A percentile compares a stretch with the other conserved stretches of the same genome.
Conservation (phyloP, 1,284 basidiomycete species). For the Ceratorhiza oryzae-sativae region DNA sequence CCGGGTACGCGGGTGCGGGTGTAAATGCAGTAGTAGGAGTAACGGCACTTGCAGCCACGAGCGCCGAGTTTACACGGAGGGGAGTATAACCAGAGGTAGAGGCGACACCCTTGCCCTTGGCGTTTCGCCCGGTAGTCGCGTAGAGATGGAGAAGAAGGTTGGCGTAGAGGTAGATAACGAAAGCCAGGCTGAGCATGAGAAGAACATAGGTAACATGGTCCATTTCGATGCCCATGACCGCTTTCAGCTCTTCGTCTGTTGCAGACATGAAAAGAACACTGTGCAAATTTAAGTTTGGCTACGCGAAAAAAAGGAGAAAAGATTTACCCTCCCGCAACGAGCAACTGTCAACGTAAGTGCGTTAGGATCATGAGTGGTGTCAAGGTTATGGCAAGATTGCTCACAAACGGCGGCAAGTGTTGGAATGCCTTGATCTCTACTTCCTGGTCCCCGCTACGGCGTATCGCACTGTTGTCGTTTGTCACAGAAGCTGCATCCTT, state of each 20-base stretch:
- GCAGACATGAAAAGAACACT: slow-evolving; percentile 87
- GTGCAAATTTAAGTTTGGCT: slow-evolving; percentile 43
- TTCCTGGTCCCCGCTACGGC: slow-evolving; percentile 6
- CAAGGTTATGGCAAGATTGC: slow-evolving; percentile 51
- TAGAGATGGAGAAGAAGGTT: slow-evolving; percentile 66
- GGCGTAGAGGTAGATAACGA: slow-evolving; percentile 77
- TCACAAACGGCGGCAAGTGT: slow-evolving; percentile 84
- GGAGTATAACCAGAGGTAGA: slow-evolving; percentile 25
- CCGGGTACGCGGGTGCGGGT: slow-evolving; percentile 33
- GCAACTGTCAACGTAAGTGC: slow-evolving; percentile 57
- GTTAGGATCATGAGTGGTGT: slow-evolving; percentile 24
- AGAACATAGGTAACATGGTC: slow-evolving; percentile 90
- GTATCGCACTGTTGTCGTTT: slow-evolving; percentile 44
- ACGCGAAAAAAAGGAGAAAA: neutral
- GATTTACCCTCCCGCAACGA: slow-evolving; percentile 66
- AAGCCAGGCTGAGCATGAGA: slow-evolving; percentile 83
- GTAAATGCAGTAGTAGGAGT: slow-evolving; percentile 31
- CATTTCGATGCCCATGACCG: slow-evolving; percentile 72
- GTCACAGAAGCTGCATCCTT: slow-evolving; percentile 49
- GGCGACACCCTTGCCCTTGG: slow-evolving; percentile 43
- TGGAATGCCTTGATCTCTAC: slow-evolving; percentile 67
- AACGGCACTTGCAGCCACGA: slow-evolving; percentile 1
- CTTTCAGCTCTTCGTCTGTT: slow-evolving; percentile 86
- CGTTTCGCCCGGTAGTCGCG: slow-evolving; percentile 67
- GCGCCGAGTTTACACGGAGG: slow-evolving; percentile 11